Base-by-base conservation (phyloP, 306 rosid species). In the Erythrophleum fordii region DNA sequence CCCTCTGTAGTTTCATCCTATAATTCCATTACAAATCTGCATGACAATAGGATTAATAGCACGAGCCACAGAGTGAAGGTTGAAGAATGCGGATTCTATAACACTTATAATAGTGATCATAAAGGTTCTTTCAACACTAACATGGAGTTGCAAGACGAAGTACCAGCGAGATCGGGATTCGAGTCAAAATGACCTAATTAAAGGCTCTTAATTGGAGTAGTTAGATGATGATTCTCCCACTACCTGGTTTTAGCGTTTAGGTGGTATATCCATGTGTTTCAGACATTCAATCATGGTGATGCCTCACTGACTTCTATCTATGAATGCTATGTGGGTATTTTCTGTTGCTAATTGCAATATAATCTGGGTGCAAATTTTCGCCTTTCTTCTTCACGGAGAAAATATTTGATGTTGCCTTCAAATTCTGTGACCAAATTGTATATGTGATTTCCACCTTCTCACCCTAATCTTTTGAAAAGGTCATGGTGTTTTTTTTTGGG, bases 61-160 rank as follows among this genome's bases (percentile, higher is more conserved):
- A n/a, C 82, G 20, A 34, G 74, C 70, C 84, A 72, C 11, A 82
- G 58, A 55, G 60, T 82, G 59, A 87, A 84, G 87, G 67, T 82
- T 74, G 78, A 75, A 26, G 82, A 77, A 11, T 75, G 73, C 10
- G 55, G 70, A 52, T 56, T 82, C 72, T 73, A 78, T 35, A 11
- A 20, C 52, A 61, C 11, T 28, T 61, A 62, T 60, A 83, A 85
- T 78, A 76, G 60, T 68, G 83, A 81, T 69, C 87, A 90, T 44
- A 84, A 86, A 59, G 81, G 29, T 39, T n/a, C 51, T 10, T 66
- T 66, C 72, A 66, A 39, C 44, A 5, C 28, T 39, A 45, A 37
- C 45, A n/a, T 37, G 13, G 72, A 20, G 72, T 39, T 37, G 51
- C 72, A 81, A 76, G 82, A 77, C 42, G 76, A 74, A 65, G 56